Conservation (phyloP, 345 rosid species). For the Syzygium aqueum region DNA sequence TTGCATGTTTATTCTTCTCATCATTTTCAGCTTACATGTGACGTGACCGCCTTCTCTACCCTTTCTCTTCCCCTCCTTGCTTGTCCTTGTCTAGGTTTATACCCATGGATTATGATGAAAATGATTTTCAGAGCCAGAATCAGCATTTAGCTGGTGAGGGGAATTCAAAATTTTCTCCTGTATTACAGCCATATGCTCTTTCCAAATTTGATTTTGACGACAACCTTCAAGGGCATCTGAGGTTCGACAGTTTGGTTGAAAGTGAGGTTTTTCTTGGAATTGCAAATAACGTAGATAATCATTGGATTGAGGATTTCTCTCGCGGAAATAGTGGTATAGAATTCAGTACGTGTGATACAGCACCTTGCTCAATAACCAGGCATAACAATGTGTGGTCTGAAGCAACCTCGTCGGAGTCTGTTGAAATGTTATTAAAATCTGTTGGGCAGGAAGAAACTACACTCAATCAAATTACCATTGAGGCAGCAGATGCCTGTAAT, state of each 20-base stretch:
- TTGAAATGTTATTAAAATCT: conserved; percentile 67
- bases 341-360: conserved; percentile 73
- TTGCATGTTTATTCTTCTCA: not conserved
- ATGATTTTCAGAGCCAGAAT: conserved; percentile 91
- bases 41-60: not conserved
- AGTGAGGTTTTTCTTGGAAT: conserved; percentile 40
- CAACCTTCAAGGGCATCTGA: conserved; percentile 41
- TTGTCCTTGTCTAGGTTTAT: conserved; percentile 36
- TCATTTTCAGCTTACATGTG: not conserved
- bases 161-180: conserved; percentile 61
- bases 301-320: conserved; percentile 89
- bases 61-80: not conserved
- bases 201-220: conserved; percentile 95
- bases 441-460: conserved; percentile 80
- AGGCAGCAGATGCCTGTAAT: conserved; percentile 57
- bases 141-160: conserved; percentile 90
- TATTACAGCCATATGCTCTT: conserved; percentile 58
- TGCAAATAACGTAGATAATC: conserved; percentile 57
- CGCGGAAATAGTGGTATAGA: conserved; percentile 52
- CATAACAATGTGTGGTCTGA: conserved; percentile 93
- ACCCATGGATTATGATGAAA: conserved; percentile 99
- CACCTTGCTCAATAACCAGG: conserved; percentile 73
- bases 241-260: conserved; percentile 36
- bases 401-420: conserved; percentile 40
- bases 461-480: conserved; percentile 32